Percentiles rank a stretch among this genome's conserved stretches.
Conservation (phyloP, 805 yeast genomes). For the Henningerozyma blattae region DNA sequence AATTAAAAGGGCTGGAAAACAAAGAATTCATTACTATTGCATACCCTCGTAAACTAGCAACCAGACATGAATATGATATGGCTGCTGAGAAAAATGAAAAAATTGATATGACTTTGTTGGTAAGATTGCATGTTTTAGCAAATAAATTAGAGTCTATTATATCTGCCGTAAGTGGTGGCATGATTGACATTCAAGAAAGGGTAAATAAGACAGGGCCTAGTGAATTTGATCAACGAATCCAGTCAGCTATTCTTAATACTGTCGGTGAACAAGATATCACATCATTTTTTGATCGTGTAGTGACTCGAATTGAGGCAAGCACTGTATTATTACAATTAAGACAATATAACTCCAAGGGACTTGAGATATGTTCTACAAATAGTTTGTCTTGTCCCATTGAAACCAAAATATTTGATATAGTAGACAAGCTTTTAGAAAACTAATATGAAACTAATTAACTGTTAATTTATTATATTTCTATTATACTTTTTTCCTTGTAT, state of each 20-base stretch:
- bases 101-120: slow-evolving; percentile 31
- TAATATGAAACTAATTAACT: too few relatives aligned
- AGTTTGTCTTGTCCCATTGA: background rate
- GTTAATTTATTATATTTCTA: too few relatives aligned
- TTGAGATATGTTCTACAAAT: background rate
- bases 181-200: slow-evolving; percentile 6
- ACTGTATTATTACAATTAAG: slow-evolving; percentile 35
- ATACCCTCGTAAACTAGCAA: slow-evolving; percentile 53
- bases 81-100: slow-evolving; percentile 18
- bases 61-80: slow-evolving; percentile 40
- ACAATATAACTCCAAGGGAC: slow-evolving; percentile 17
- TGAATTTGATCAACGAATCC: slow-evolving; percentile 11
- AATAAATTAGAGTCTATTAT: slow-evolving; percentile 48
- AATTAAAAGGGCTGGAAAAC: slow-evolving; percentile 89
- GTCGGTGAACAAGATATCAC: slow-evolving; percentile 33
- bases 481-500: too few relatives aligned
- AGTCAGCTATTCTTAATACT: slow-evolving; percentile 10
- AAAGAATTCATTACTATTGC: slow-evolving; percentile 77
- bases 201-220: background rate
- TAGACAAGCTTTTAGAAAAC: slow-evolving; percentile 16
- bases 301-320: slow-evolving; percentile 57
- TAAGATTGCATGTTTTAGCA: slow-evolving; percentile 40
- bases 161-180: slow-evolving; percentile 36
- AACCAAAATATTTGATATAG: slow-evolving; percentile 14
- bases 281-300: slow-evolving; percentile 48